Evolutionary conservation across 2,329 filamentous ascomycete genomes (phyloP), one percentile per base, ranked within the genome.

Genomic region (Pochonia chlamydosporia): DNA sequence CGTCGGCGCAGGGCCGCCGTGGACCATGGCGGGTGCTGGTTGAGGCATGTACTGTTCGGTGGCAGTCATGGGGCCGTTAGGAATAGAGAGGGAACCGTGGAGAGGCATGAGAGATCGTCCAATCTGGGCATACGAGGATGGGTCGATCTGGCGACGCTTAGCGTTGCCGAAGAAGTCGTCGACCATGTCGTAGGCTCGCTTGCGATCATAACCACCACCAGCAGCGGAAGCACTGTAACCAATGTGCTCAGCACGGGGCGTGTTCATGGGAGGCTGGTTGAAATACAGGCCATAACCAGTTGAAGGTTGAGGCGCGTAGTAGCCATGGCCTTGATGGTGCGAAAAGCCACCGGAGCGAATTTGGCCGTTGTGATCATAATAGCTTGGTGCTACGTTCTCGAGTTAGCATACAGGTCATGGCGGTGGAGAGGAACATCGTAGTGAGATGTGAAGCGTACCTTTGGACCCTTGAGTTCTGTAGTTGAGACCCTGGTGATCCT

Each of bases 151-250:
- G 61, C 90, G 87, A 59, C 91, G 88, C 76, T 96, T 97, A 56
- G 90, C 84, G 63, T 88, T 89, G 56, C 87, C 89, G 56, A 97
- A 95, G 72, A 97, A 96, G 64, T 96, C 89, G 62, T 95, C 92
- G 50, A 96, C 74, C 49, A 88, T 87, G 60, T 96, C 90, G 56
- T 85, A 88, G n/a, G 82, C 82, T 52, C 90, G 88, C 72, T 92
- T 93, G 61, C 87, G 82, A 56, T 82, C 78, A 61, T 92, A 88
- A 60, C 85, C 71, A 28, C 63, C 63, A 20, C 63, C 58, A 30
- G 63, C 58, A 35, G 69, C 63, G 43, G 67, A 61, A 44, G 69
- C 63, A 49, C 81, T 76, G 61, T 85, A 84, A 53, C 78, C 77
- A 51, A 86, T 74, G 61, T 86, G 85, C 57, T 84, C 82, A 45